Evolutionary conservation across 306 rosid genomes (phyloP).

Genomic region (Boehmeria nivea): DNA sequence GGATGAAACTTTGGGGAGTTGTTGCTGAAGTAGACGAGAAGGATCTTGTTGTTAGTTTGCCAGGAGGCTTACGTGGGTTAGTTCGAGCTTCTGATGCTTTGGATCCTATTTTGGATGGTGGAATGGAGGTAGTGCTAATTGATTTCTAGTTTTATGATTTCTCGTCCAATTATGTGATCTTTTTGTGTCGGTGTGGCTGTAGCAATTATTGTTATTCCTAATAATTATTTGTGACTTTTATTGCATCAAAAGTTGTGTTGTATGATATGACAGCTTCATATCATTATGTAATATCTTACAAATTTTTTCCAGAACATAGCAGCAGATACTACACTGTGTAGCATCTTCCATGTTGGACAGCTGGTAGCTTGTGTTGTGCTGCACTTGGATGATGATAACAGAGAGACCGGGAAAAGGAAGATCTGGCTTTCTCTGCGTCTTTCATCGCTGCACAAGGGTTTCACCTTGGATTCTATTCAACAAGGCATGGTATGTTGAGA

Average conservation of each 20-base stretch:
- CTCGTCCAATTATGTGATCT: neutral
- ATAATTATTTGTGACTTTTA: no score
- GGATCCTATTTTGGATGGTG: slow-evolving; percentile 50
- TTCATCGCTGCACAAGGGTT: slow-evolving; percentile 71
- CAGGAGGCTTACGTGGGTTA: slow-evolving; percentile 89
- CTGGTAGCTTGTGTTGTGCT: slow-evolving; percentile 78
- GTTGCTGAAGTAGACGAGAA: slow-evolving; percentile 84
- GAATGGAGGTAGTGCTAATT: slow-evolving; percentile 40
- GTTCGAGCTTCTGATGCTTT: slow-evolving; percentile 72
- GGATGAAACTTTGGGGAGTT: slow-evolving; percentile 94
- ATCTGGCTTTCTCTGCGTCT: slow-evolving; percentile 93
- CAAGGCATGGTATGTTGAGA: slow-evolving; percentile 90
- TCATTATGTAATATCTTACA: no score
- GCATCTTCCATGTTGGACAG: slow-evolving; percentile 62
- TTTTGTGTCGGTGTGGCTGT: no score
- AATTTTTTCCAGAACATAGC: slow-evolving; percentile 29
- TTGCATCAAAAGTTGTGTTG: no score
- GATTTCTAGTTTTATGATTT: neutral
- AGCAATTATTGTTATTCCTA: no score
- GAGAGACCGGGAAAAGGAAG: slow-evolving; percentile 71
- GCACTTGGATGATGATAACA: slow-evolving; percentile 67
- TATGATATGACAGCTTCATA: no score
- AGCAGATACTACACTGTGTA: slow-evolving; percentile 51
- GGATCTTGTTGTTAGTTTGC: slow-evolving; percentile 79
- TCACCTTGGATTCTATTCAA: slow-evolving; percentile 62